phyloP scores from a whole-genome alignment of 2,329 filamentous ascomycete species.

The Lachnellula cervina region DNA sequence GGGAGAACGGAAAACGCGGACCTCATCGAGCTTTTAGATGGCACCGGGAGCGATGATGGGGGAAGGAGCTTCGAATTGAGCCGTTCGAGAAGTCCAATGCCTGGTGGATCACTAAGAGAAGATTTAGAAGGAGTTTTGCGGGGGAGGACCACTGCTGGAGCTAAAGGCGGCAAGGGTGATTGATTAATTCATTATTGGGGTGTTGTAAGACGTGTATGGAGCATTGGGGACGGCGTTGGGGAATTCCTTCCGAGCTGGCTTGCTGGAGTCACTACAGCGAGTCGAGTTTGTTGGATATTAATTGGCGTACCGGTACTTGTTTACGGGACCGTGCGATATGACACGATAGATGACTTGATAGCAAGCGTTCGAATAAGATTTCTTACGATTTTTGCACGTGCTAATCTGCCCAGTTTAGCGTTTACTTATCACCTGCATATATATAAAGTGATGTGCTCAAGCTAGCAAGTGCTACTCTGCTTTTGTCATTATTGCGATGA shows the following conservation, averaged over 20 bases:
- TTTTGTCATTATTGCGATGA: no score
- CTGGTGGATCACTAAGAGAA: constrained; percentile 22
- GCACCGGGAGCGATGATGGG: constrained; percentile 52
- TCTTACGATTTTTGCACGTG: background rate
- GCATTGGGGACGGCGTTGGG: constrained; percentile 52
- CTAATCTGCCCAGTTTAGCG: background rate
- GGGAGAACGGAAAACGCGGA: constrained; percentile 49
- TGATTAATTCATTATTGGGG: constrained; percentile 1
- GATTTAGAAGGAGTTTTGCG: constrained; percentile 16
- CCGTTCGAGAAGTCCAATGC: constrained; percentile 15
- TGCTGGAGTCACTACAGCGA: background rate
- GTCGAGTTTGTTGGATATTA: background rate
- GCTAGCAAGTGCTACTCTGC: no score
- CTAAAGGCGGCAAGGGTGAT: constrained; percentile 25
- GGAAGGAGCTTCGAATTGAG: constrained; percentile 26
- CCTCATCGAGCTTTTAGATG: constrained; percentile 67
- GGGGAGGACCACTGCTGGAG: constrained; percentile 12
- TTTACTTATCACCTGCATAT: background rate
- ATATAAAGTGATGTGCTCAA: no score
- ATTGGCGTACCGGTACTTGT: background rate
- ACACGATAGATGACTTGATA: background rate
- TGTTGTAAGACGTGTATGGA: background rate
- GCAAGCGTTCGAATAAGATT: background rate
- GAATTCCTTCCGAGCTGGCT: constrained; percentile 42
- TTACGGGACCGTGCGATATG: background rate